A percentile compares a stretch with the other conserved stretches of the same genome.
Evolutionary conservation across 108 stramenopile species (phyloP).

Genomic region (Nitzschia sp.): DNA sequence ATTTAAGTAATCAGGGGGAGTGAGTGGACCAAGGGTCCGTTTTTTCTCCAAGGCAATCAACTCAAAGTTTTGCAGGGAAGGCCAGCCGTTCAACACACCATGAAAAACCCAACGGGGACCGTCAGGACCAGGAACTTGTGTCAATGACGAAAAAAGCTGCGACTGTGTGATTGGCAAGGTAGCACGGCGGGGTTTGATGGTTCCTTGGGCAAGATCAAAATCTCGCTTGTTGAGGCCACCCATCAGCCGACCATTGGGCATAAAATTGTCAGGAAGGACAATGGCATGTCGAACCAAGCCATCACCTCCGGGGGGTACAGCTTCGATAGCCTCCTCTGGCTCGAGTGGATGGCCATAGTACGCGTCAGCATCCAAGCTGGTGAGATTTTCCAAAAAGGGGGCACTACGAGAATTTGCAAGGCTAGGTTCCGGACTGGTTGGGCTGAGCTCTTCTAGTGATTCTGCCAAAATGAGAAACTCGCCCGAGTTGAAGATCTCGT

Average conservation of each 20-base stretch:
- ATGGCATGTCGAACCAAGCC: conserved; percentile 36
- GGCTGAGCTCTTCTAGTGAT: neutral
- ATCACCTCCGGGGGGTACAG: conserved; percentile 31
- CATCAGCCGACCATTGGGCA: conserved; percentile 31
- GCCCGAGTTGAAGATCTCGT: neutral
- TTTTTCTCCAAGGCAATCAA: conserved; percentile 44
- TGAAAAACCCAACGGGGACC: conserved; percentile 59
- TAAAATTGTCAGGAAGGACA: conserved; percentile 43
- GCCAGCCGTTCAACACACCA: conserved; percentile 70
- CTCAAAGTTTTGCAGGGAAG: conserved; percentile 50
- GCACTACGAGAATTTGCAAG: neutral
- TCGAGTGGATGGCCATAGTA: conserved; percentile 31
- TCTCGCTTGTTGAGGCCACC: conserved; percentile 43
- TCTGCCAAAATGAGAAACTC: neutral
- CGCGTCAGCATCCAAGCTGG: conserved; percentile 11
- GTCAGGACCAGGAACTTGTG: conserved; percentile 35
- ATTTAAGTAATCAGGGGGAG: conserved; percentile 34
- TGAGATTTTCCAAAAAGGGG: neutral
- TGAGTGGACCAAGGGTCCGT: conserved; percentile 32
- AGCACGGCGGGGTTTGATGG: conserved; percentile 50
- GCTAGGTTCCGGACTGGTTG: neutral
- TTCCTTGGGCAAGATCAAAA: conserved; percentile 39
- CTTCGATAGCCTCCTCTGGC: conserved; percentile 23
- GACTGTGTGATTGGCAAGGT: conserved; percentile 41
- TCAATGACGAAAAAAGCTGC: conserved; percentile 50